phyloP scores from a whole-genome alignment of 2,329 filamentous ascomycete species.

The Botrytis squamosa region DNA sequence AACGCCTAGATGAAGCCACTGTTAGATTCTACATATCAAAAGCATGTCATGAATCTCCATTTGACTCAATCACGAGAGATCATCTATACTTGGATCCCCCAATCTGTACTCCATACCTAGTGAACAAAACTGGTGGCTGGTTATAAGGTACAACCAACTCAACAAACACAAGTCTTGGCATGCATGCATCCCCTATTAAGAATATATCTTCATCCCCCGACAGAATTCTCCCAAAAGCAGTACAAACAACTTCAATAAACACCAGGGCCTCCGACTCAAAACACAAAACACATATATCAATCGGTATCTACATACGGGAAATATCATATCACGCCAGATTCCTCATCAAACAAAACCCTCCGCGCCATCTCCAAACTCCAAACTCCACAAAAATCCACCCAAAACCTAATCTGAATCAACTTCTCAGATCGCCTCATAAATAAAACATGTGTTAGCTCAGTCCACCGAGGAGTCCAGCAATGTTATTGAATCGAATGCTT shows the following conservation, averaged over 20 bases:
- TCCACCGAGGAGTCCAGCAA: neutral
- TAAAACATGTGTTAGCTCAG: neutral
- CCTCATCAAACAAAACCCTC: neutral
- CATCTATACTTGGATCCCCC: neutral
- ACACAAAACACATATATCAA: neutral
- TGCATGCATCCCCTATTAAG: neutral
- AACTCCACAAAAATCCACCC: neutral
- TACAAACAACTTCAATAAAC: neutral
- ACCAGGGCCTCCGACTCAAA: neutral
- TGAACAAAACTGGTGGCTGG: neutral
- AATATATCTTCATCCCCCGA: neutral
- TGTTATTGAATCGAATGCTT: neutral
- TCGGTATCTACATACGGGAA: neutral
- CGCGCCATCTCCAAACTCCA: neutral
- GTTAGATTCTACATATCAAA: neutral
- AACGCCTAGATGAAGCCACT: neutral
- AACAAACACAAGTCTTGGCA: neutral
- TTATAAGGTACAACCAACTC: neutral
- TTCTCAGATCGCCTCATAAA: slow-evolving; percentile 9
- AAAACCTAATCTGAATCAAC: slow-evolving; percentile 12
- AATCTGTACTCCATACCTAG: neutral
- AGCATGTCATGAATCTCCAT: neutral
- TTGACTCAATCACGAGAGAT: neutral
- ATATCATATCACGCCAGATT: neutral
- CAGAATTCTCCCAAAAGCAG: neutral